A percentile compares a stretch with the other conserved stretches of the same genome.
These are phyloP conservation scores for Eutypa lata DNA, from an alignment of 2,329 filamentous ascomycete species.

Conservation along the genomic window DNA sequence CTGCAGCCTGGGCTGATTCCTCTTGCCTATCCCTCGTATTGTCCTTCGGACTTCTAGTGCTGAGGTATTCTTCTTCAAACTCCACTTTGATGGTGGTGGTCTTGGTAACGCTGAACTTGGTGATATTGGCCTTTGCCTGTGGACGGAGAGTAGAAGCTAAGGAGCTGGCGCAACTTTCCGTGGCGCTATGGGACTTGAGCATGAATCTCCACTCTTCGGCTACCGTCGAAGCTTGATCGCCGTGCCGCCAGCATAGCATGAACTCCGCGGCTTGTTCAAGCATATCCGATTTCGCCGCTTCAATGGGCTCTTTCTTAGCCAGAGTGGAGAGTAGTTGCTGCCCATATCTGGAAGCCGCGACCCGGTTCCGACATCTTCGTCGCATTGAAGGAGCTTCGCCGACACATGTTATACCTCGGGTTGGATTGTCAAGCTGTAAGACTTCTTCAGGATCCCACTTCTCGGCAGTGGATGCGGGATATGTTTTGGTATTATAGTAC, in stretches of 20 bases:
- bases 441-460: slow-evolving; percentile 17
- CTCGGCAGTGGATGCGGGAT: not conserved
- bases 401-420: slow-evolving; percentile 5
- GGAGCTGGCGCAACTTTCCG: not conserved
- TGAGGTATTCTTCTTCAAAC: too few relatives aligned
- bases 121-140: too few relatives aligned
- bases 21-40: too few relatives aligned
- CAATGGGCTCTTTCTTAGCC: not conserved
- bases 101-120: too few relatives aligned
- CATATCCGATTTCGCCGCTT: slow-evolving; percentile 7
- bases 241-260: slow-evolving; percentile 8
- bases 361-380: slow-evolving; percentile 6
- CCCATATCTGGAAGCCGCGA: not conserved
- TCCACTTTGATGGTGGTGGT: too few relatives aligned
- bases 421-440: slow-evolving; percentile 7
- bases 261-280: slow-evolving; percentile 4
- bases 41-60: too few relatives aligned
- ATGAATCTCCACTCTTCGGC: slow-evolving; percentile 5
- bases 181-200: slow-evolving; percentile 4
- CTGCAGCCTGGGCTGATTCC: too few relatives aligned
- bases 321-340: slow-evolving; percentile 3
- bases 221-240: not conserved
- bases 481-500: not conserved
- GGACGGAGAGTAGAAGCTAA: not conserved
- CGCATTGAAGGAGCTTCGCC: slow-evolving; percentile 3